phyloP scores from a whole-genome alignment of 148 eudicot species.

The Rhododendron kiyosumense region DNA sequence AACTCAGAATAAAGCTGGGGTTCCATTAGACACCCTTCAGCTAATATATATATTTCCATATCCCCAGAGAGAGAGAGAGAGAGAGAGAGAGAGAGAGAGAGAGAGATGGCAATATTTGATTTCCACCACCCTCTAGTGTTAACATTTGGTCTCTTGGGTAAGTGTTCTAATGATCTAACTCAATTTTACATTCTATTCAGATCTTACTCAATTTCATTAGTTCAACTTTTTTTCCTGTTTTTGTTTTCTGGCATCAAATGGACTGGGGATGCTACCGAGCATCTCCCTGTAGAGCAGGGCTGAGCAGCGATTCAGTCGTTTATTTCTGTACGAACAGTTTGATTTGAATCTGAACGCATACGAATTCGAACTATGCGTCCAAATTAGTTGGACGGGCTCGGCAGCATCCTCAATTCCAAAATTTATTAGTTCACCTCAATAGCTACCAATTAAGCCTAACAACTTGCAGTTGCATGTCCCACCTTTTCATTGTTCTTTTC shows the following conservation, averaged over 20 bases:
- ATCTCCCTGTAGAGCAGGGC: no score
- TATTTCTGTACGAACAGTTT: no score
- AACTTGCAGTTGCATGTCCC: not conserved
- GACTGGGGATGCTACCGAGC: no score
- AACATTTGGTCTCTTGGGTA: slow-evolving; percentile 43
- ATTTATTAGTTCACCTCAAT: not conserved
- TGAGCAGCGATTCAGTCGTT: no score
- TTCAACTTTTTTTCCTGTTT: not conserved
- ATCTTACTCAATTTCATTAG: no score
- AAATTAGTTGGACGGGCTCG: no score
- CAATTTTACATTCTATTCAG: not conserved
- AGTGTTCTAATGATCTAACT: not conserved
- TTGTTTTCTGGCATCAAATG: not conserved
- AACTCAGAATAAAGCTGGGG: slow-evolving; percentile 4
- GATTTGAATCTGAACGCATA: no score
- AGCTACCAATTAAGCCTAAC: not conserved
- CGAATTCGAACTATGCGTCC: no score
- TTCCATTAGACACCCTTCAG: slow-evolving; percentile 10
- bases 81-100: not conserved
- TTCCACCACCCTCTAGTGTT: slow-evolving; percentile 23
- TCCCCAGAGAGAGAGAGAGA: not conserved
- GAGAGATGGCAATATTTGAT: slow-evolving; percentile 25
- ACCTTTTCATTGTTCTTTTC: not conserved
- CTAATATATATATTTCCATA: no score
- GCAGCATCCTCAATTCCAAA: no score